These are phyloP conservation scores for Citrullus mucosospermus DNA, from an alignment of 306 rosid genomes.

Conservation along the genomic window DNA sequence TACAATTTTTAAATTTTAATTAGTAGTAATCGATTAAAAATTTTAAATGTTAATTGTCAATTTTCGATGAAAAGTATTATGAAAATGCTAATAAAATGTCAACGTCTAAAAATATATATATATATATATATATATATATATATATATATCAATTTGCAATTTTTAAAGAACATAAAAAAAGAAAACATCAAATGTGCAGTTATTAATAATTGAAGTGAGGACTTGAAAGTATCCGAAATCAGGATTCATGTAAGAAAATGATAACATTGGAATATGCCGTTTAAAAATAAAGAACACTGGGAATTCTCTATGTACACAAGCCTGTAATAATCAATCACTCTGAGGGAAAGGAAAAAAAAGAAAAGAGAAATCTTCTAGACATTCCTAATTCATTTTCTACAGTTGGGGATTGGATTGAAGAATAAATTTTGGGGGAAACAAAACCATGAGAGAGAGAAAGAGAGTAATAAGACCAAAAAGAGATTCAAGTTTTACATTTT, in stretches of 20 bases:
- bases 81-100: background rate
- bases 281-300: background rate
- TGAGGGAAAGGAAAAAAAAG: background rate
- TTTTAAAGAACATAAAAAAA: no score
- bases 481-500: background rate
- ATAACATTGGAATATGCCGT: background rate
- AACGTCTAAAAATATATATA: no score
- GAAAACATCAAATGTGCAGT: background rate
- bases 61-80: no score
- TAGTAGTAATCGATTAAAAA: background rate
- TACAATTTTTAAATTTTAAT: no score
- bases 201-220: background rate
- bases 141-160: no score
- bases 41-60: no score
- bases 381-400: constrained; percentile 35
- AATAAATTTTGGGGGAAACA: constrained; percentile 11
- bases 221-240: background rate
- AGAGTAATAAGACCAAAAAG: background rate
- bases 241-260: background rate
- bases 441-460: constrained; percentile 9
- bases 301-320: constrained; percentile 1
- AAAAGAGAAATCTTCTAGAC: background rate
- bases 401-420: constrained; percentile 26
- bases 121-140: no score
- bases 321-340: constrained; percentile 2